These are phyloP conservation scores for Madurella fahalii DNA, from an alignment of 2,329 filamentous ascomycete species.

Conservation along the genomic window DNA sequence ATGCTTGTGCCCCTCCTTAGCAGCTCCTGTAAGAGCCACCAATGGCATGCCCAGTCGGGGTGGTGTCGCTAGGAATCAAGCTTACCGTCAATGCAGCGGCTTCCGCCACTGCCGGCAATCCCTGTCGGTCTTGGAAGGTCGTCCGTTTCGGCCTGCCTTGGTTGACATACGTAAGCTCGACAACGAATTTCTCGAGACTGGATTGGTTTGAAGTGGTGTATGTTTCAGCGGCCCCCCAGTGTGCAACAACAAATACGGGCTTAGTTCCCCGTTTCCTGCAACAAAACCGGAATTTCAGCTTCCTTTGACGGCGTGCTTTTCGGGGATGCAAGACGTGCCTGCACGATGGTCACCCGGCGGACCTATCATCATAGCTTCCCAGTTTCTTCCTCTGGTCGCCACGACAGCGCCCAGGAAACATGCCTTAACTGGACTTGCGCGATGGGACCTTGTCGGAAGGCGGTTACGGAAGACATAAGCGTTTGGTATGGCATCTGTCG, in stretches of 20 bases:
- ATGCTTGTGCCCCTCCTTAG: neutral
- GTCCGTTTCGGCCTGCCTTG: neutral
- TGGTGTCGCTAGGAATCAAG: neutral
- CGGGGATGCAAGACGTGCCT: neutral
- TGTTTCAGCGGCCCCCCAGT: neutral
- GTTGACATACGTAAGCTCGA: neutral
- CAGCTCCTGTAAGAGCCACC: neutral
- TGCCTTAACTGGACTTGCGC: no score
- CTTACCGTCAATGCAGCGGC: neutral
- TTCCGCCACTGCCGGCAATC: neutral
- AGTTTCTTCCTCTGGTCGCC: no score
- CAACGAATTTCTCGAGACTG: neutral
- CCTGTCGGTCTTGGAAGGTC: neutral
- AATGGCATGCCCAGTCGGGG: neutral
- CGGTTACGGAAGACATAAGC: no score
- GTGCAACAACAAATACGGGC: neutral
- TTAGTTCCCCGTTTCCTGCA: neutral
- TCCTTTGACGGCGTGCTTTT: neutral
- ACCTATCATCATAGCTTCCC: no score
- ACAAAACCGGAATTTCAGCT: neutral
- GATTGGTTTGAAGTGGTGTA: neutral
- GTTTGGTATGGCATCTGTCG: no score
- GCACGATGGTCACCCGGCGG: neutral
- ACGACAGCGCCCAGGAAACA: no score
- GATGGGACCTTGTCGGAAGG: no score